A percentile compares a stretch with the other conserved stretches of the same genome.
Evolutionary conservation across 495 filamentous ascomycete species (phyloP).

Genomic region (Aspergillus panamensis): DNA sequence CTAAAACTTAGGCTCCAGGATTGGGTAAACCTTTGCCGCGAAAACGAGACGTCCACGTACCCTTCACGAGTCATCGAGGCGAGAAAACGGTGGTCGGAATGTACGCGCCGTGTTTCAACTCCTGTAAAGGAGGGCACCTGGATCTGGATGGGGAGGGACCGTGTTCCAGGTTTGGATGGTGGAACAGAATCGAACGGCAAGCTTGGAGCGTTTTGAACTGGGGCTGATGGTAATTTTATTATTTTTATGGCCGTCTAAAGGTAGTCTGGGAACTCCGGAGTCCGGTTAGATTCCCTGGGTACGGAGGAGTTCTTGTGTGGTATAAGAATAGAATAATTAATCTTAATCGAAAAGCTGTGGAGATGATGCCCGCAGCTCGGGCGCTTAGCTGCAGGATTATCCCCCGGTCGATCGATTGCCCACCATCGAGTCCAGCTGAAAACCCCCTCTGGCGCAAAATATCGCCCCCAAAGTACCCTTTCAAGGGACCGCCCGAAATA

Average conservation of each 20-base stretch:
- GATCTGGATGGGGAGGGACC: too few relatives aligned
- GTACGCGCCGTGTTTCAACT: slow-evolving; percentile 26
- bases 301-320: background rate
- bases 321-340: slow-evolving; percentile 13
- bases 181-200: background rate
- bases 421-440: slow-evolving; percentile 9
- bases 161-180: too few relatives aligned
- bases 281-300: too few relatives aligned
- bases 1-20: background rate
- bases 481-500: background rate
- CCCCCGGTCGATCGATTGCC: slow-evolving; percentile 14
- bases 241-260: too few relatives aligned
- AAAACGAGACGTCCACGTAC: background rate
- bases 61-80: background rate
- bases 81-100: slow-evolving; percentile 10
- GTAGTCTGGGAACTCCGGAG: too few relatives aligned
- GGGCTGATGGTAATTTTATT: too few relatives aligned
- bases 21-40: background rate
- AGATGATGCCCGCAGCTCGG: slow-evolving; percentile 4
- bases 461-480: too few relatives aligned
- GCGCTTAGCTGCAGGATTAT: slow-evolving; percentile 14
- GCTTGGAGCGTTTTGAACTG: too few relatives aligned
- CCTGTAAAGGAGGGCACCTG: slow-evolving; percentile 3
- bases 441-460: background rate
- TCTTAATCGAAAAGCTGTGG: background rate